Evolutionary conservation across 257 asterid genomes (phyloP).

Genomic region (Osmanthus fragrans): DNA sequence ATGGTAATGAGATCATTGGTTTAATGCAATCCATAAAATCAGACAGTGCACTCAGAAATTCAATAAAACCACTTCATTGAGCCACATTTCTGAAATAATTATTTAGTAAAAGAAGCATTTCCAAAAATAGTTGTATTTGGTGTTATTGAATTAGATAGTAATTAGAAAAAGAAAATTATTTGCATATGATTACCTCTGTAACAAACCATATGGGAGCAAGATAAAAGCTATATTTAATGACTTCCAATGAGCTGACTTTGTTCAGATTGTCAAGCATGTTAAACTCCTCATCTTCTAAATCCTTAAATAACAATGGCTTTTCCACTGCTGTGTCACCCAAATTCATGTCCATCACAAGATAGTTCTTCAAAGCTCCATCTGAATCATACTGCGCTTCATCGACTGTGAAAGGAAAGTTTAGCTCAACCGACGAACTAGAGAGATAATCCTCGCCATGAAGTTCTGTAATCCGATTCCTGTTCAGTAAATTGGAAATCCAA

Average conservation of each 20-base stretch:
- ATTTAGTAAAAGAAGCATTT: neutral
- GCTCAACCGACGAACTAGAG: conserved; percentile 30
- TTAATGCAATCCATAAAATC: neutral
- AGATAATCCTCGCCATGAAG: conserved; percentile 26
- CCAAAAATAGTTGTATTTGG: neutral
- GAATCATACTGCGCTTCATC: conserved; percentile 34
- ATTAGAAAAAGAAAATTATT: neutral
- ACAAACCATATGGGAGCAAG: conserved; percentile 78
- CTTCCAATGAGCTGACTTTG: conserved; percentile 44
- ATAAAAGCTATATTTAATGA: conserved; percentile 49
- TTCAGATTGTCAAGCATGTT: conserved; percentile 27
- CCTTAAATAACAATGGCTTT: conserved; percentile 36
- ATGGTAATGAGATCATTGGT: neutral
- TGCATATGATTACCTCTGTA: conserved; percentile 59
- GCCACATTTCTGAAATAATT: neutral
- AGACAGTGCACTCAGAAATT: neutral
- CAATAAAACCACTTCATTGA: neutral
- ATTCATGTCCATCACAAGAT: conserved; percentile 40
- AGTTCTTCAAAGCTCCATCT: conserved; percentile 41
- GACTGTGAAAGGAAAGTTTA: conserved; percentile 36
- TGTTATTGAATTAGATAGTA: neutral
- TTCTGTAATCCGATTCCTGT: conserved; percentile 32
- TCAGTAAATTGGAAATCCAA: conserved; percentile 39
- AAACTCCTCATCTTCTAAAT: conserved; percentile 47
- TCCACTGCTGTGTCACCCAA: conserved; percentile 48